Percentiles rank a stretch among this genome's conserved stretches.
These are phyloP conservation scores for Globisporangium perplexum DNA, from an alignment of 352 stramenopile genomes.

Conservation along the genomic window DNA sequence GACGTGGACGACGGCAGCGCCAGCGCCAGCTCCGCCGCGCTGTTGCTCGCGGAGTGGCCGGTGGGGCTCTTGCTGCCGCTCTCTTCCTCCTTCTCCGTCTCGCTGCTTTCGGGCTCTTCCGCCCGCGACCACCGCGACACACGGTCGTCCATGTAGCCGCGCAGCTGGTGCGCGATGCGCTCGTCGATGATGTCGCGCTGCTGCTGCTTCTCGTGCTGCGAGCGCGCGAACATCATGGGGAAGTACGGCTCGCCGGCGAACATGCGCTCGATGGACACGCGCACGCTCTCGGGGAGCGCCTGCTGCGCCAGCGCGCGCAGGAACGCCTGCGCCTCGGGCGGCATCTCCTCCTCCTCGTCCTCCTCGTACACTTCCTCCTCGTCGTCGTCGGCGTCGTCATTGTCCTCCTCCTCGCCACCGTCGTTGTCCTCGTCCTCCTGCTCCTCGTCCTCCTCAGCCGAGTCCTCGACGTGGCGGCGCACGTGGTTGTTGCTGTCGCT, in stretches of 20 bases:
- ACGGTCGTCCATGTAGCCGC: constrained; percentile 34
- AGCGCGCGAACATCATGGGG: constrained; percentile 57
- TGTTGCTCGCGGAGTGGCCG: not conserved
- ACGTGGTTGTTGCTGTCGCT: not conserved
- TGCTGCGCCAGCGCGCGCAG: constrained; percentile 23
- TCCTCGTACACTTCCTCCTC: constrained; percentile 20
- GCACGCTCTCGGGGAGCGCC: constrained; percentile 44
- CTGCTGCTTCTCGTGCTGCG: constrained; percentile 51
- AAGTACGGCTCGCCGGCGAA: constrained; percentile 59
- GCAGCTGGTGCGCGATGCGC: constrained; percentile 66
- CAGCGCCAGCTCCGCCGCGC: not conserved
- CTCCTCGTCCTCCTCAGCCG: constrained; percentile 7
- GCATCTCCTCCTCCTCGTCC: constrained; percentile 21
- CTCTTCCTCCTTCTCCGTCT: not conserved
- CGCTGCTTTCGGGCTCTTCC: not conserved
- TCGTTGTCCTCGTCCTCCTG: constrained; percentile 6
- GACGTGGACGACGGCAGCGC: constrained; percentile 12
- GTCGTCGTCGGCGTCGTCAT: constrained; percentile 9
- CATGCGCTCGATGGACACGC: constrained; percentile 50
- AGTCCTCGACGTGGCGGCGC: not conserved
- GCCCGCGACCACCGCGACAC: not conserved
- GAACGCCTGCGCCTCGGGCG: constrained; percentile 20
- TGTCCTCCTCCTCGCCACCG: constrained; percentile 8
- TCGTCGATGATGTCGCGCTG: constrained; percentile 34
- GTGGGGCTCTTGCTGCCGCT: not conserved